A percentile compares a stretch with the other conserved stretches of the same genome.
Evolutionary conservation across 371 early-diverging fungal genomes (phyloP).

Genomic region (Mortierella sp.): DNA sequence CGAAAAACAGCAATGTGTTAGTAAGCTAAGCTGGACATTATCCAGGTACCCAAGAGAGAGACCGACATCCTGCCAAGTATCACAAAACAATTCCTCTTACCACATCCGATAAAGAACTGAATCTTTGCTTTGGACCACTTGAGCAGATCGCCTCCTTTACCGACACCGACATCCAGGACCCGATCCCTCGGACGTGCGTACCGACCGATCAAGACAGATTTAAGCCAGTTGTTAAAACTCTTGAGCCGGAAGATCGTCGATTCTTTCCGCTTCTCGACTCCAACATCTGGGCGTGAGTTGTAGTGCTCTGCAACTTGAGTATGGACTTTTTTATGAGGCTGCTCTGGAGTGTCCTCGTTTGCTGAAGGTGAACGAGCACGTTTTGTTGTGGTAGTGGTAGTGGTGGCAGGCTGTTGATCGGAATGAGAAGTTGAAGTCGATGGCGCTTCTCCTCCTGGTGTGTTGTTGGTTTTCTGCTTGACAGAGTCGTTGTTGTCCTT

Average conservation of each 20-base stretch:
- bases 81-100: slow-evolving; percentile 47
- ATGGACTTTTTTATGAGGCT: slow-evolving; percentile 19
- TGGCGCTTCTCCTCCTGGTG: neutral
- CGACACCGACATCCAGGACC: slow-evolving; percentile 97
- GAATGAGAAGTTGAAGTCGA: neutral
- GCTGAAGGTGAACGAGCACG: slow-evolving; percentile 35
- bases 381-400: slow-evolving; percentile 12
- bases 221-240: slow-evolving; percentile 98
- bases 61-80: neutral
- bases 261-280: slow-evolving; percentile 79
- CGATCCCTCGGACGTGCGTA: slow-evolving; percentile 64
- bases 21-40: neutral
- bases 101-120: slow-evolving; percentile 78
- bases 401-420: neutral
- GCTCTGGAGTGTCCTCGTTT: slow-evolving; percentile 6
- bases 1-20: neutral
- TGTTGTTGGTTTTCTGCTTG: neutral
- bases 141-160: slow-evolving; percentile 99
- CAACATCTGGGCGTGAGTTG: slow-evolving; percentile 89
- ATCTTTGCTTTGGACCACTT: slow-evolving; percentile 91
- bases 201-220: slow-evolving; percentile 87
- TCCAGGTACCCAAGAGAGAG: too few relatives aligned
- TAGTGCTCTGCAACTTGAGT: slow-evolving; percentile 90
- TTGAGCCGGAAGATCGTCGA: slow-evolving; percentile 89
- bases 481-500: neutral